Evolutionary conservation across 768 basidiomycete genomes (phyloP), one percentile per base, ranked within the genome.

Genomic region (Leccinum subgranulosum): DNA sequence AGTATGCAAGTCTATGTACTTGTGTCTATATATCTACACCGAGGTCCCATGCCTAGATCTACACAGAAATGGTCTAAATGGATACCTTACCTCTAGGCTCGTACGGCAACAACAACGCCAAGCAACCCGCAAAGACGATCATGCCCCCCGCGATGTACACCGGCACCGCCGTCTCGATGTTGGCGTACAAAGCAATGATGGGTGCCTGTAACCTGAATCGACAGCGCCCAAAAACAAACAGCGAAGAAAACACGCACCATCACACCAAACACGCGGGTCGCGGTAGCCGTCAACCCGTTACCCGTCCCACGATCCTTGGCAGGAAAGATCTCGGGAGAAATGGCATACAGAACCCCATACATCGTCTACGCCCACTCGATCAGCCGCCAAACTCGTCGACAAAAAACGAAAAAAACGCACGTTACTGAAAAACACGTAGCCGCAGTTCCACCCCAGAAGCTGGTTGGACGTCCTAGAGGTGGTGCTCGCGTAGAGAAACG

Each of bases 391-490:
- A 2, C 46, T 6, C 0, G 2, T 45, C n/a, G 12, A 3, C 19
- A 51, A 50, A 1, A 7, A 10, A 25, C 27, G 7, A 7, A 21
- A 3, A 23, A 4, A 14, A 71, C 76, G 47, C 57, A 85, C 82
- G 63, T 85, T 85, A 54, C 81, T 84, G 60, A 72, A 79, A 66
- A 86, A 86, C 19, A 75, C 78, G 60, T 87, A 88, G 8, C 81
- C 87, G 66, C 88, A 92, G 71, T 90, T 90, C 89, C 89, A 92
- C 49, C 84, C 89, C 25, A 92, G 76, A 43, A 91, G 78, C 29
- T 81, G 77, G 57, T 85, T 77, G 7, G 85, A 88, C 57, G 79
- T 84, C 62, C 83, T 79, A 29, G 89, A 81, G 17, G 88, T 90
- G 48, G 89, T 91, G 31, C 81, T 85, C 61, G 79, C 84, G 64